phyloP scores from a whole-genome alignment of 768 basidiomycete genomes.

The Crepidotus variabilis region DNA sequence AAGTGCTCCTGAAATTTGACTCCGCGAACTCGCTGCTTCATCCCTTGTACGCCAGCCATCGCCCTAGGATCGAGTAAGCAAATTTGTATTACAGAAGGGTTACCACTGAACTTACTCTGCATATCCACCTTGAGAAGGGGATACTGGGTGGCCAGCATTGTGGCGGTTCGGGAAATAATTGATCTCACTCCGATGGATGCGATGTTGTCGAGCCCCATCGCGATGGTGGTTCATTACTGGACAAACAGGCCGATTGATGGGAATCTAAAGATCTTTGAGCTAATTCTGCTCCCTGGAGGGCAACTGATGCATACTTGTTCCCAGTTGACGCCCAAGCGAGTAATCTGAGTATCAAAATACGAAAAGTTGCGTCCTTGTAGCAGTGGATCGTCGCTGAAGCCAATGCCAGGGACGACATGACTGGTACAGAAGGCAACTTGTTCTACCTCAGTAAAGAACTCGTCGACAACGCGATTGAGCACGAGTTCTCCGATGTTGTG shows the following conservation, averaged over 20 bases:
- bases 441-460: conserved; percentile 85
- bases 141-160: conserved; percentile 42
- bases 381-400: conserved; percentile 74
- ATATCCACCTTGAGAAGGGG: conserved; percentile 52
- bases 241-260: conserved; percentile 79
- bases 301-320: conserved; percentile 40
- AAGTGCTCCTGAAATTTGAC: conserved; percentile 77
- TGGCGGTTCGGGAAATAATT: conserved; percentile 88
- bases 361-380: conserved; percentile 86
- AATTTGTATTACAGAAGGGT: background rate
- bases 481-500: conserved; percentile 75
- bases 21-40: conserved; percentile 60
- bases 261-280: conserved; percentile 41
- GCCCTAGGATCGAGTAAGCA: conserved; percentile 14
- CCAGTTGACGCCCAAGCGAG: conserved; percentile 79
- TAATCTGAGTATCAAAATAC: conserved; percentile 83
- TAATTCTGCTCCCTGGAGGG: background rate
- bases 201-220: conserved; percentile 55
- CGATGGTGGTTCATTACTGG: conserved; percentile 70
- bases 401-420: conserved; percentile 65
- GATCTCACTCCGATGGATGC: conserved; percentile 51
- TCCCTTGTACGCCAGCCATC: conserved; percentile 48
- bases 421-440: conserved; percentile 87
- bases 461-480: conserved; percentile 58
- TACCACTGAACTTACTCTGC: conserved; percentile 36